Evolutionary conservation across 495 filamentous ascomycete genomes (phyloP).

Genomic region (Hypoxylon fuscum): DNA sequence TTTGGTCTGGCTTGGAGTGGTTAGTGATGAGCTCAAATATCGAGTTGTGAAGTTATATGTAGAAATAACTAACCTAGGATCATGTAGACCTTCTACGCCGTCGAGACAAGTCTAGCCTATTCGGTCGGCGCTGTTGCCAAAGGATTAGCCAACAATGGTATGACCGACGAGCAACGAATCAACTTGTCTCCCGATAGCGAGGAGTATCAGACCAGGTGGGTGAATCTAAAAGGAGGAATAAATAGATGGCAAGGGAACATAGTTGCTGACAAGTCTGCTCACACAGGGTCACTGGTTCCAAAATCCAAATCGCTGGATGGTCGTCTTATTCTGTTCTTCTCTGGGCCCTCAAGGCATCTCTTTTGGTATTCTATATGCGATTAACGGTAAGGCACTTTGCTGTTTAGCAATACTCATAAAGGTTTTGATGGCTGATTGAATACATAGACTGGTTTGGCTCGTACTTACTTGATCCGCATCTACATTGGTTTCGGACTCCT

Average conservation of each 20-base stretch:
- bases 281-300: conserved; percentile 62
- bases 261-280: conserved; percentile 13
- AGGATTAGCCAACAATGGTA: conserved; percentile 69
- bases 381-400: conserved; percentile 58
- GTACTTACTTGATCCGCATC: conserved; percentile 60
- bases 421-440: conserved; percentile 15
- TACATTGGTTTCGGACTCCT: conserved; percentile 62
- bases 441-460: conserved; percentile 48
- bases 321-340: conserved; percentile 63
- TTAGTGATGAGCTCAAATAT: conserved; percentile 22
- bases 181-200: conserved; percentile 54
- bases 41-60: neutral
- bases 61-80: conserved; percentile 11
- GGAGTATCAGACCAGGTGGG: conserved; percentile 55
- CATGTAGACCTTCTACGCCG: conserved; percentile 47
- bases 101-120: conserved; percentile 50
- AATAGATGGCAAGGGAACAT: neutral
- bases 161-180: conserved; percentile 62
- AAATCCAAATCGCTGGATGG: conserved; percentile 68
- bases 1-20: conserved; percentile 51
- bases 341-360: conserved; percentile 64
- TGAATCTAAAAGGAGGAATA: neutral
- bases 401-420: neutral
- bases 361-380: conserved; percentile 66
- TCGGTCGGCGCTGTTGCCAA: conserved; percentile 53